Evolutionary conservation across 345 rosid species (phyloP).

Genomic region (Orychophragmus violaceus): DNA sequence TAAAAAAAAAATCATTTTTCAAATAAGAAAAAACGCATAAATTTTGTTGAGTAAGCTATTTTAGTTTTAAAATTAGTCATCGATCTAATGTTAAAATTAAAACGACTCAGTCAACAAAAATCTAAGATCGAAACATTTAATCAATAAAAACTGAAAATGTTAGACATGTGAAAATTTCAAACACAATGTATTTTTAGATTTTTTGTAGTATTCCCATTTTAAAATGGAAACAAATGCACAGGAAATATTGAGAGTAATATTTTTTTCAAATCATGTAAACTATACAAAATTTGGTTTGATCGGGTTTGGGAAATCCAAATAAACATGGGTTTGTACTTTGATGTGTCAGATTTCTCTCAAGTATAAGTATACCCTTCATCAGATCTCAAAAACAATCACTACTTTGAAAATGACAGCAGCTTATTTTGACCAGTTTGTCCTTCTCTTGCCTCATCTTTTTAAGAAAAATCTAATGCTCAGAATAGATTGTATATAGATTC

Average conservation of each 20-base stretch:
- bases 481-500: constrained; percentile 2
- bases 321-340: constrained; percentile 29
- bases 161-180: too few relatives aligned
- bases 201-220: too few relatives aligned
- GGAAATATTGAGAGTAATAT: neutral
- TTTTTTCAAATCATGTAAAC: neutral
- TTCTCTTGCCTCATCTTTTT: constrained; percentile 23
- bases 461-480: neutral
- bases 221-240: neutral
- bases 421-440: constrained; percentile 23
- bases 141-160: too few relatives aligned
- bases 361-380: constrained; percentile 21
- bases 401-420: constrained; percentile 34
- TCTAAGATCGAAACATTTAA: too few relatives aligned
- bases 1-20: too few relatives aligned
- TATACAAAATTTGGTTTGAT: constrained; percentile 25
- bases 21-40: too few relatives aligned
- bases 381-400: constrained; percentile 29
- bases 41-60: too few relatives aligned
- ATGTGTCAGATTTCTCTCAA: constrained; percentile 31
- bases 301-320: constrained; percentile 22
- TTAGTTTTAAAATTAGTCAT: too few relatives aligned
- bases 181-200: too few relatives aligned
- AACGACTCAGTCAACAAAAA: too few relatives aligned
- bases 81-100: too few relatives aligned